Percentiles rank a stretch among this genome's conserved stretches.
phyloP scores from a whole-genome alignment of 345 rosid species.

The Populus deltoides region DNA sequence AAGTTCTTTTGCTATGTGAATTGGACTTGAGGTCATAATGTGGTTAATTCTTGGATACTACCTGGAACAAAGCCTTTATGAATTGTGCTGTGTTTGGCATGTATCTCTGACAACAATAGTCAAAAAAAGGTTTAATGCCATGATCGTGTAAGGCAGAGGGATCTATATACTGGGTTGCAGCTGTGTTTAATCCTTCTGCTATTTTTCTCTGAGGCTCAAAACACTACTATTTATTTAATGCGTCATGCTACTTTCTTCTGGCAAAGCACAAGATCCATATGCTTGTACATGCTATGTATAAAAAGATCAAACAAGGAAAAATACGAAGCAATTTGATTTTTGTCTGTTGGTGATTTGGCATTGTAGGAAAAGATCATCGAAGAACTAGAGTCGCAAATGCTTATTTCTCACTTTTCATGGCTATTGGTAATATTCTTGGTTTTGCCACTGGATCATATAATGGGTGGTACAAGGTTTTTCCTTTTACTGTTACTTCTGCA shows the following conservation, averaged over 20 bases:
- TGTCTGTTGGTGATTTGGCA: conserved; percentile 18
- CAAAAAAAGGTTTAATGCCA: background rate
- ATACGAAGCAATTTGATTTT: conserved; percentile 9
- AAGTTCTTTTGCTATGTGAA: background rate
- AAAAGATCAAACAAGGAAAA: background rate
- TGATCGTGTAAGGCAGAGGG: background rate
- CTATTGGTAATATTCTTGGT: conserved; percentile 88
- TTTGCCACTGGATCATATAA: conserved; percentile 86
- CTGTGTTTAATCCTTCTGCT: background rate
- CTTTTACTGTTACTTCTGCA: conserved; percentile 71
- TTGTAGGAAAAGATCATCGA: conserved; percentile 79
- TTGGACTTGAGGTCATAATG: background rate
- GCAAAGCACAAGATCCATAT: background rate
- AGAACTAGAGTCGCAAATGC: conserved; percentile 93
- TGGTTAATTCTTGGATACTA: background rate
- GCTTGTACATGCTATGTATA: background rate
- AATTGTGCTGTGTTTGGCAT: background rate
- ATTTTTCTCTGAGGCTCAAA: background rate
- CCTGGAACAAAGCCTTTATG: background rate
- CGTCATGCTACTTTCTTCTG: background rate
- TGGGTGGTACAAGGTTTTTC: conserved; percentile 83
- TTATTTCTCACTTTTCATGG: conserved; percentile 91
- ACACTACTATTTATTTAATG: background rate
- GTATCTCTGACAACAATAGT: background rate
- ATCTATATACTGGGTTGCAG: background rate